These are phyloP conservation scores for Alternaria longipes DNA, from an alignment of 2,329 filamentous ascomycete species.

Conservation along the genomic window DNA sequence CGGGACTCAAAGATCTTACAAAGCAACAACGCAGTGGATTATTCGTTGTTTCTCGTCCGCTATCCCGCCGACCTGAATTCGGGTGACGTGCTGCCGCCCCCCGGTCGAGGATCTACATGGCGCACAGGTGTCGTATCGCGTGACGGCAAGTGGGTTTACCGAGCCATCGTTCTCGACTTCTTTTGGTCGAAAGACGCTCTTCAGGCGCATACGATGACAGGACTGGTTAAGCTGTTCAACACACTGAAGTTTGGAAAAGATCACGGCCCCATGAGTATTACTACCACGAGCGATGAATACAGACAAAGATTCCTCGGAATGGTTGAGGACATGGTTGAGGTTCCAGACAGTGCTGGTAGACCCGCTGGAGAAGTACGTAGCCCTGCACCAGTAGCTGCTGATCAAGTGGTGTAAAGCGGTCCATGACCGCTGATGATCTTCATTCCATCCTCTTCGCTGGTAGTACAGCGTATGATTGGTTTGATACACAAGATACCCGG, in stretches of 20 bases:
- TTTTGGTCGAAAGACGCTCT: constrained; percentile 80
- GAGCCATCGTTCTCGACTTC: constrained; percentile 75
- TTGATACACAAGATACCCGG: constrained; percentile 13
- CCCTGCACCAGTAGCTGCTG: constrained; percentile 17
- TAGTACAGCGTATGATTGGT: constrained; percentile 5
- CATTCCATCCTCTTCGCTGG: neutral
- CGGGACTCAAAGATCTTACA: constrained; percentile 71
- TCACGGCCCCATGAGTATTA: constrained; percentile 78
- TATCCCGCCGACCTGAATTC: constrained; percentile 55
- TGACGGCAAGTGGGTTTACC: constrained; percentile 73
- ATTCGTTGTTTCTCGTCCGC: constrained; percentile 76
- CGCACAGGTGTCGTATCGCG: constrained; percentile 68
- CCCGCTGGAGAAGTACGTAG: constrained; percentile 43
- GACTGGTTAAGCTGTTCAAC: constrained; percentile 71
- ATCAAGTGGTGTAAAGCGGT: constrained; percentile 15
- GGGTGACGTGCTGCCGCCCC: constrained; percentile 46
- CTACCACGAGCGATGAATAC: constrained; percentile 74
- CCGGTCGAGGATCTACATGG: constrained; percentile 60
- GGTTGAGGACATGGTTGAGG: constrained; percentile 55
- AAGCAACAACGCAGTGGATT: constrained; percentile 73
- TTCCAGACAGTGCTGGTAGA: constrained; percentile 44
- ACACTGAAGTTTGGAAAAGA: constrained; percentile 60
- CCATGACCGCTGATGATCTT: neutral
- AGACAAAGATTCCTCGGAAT: constrained; percentile 64
- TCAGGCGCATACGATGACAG: constrained; percentile 72